Conservation (phyloP, 306 rosid species). For the Fagus sylvatica region DNA sequence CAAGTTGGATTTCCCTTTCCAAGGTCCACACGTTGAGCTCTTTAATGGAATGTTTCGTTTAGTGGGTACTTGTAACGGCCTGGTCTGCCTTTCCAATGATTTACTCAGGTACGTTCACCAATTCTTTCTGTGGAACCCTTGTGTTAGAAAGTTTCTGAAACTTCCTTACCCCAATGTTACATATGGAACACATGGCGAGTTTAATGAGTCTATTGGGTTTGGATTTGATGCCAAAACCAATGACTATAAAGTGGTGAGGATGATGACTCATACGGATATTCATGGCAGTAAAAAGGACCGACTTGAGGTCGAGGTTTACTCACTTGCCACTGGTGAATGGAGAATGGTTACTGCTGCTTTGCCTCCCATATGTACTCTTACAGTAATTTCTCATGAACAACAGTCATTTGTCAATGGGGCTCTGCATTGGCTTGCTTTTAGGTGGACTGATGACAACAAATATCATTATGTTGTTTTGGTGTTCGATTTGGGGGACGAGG, state of each 20-base stretch:
- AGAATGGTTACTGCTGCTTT: background rate
- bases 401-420: slow-evolving; percentile 18
- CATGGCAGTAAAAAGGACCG: background rate
- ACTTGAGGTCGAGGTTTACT: slow-evolving; percentile 23
- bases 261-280: slow-evolving; percentile 1
- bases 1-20: slow-evolving; percentile 6
- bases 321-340: slow-evolving; percentile 30
- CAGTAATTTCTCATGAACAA: background rate
- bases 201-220: background rate
- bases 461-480: slow-evolving; percentile 16
- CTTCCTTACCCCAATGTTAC: slow-evolving; percentile 17
- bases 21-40: no score
- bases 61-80: slow-evolving; percentile 21
- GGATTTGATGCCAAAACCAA: slow-evolving; percentile 16
- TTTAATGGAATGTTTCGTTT: background rate
- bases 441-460: background rate
- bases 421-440: slow-evolving; percentile 28
- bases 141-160: slow-evolving; percentile 8
- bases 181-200: background rate
- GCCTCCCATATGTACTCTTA: slow-evolving; percentile 12
- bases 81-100: slow-evolving; percentile 18
- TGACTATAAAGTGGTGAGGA: slow-evolving; percentile 31
- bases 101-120: background rate
- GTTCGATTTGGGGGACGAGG: slow-evolving; percentile 23
- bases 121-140: slow-evolving; percentile 26